Evolutionary conservation across 2,329 filamentous ascomycete species (phyloP), one percentile per base, ranked within the genome.

Genomic region (Talaromyces amestolkiae): DNA sequence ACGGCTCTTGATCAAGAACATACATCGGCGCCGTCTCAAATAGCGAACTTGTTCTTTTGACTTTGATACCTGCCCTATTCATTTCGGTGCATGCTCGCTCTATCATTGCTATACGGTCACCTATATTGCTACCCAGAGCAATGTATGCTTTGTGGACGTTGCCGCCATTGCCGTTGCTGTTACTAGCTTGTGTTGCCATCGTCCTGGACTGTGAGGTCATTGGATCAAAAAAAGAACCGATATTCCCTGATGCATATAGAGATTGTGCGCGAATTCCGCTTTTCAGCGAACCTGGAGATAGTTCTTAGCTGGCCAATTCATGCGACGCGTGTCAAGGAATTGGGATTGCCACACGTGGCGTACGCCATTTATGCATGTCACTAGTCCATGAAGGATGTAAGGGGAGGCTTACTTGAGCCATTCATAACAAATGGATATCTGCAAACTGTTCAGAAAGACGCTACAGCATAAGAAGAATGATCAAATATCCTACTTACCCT

Each of bases 1-100:
- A 99, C 35, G 87, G 86, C 68, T 89, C 88, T 77, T 99, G 95
- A 68, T 97, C 90, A 68, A 91, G 81, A 69, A 97, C 91, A 78
- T 99, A 99, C 95, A 99, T 99, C 24, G 95, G 92, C 71, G 92
- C 88, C 3, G 94, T 99, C 80, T 98, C 93, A 86, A 95, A 99
- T 3, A 99, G 82, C 67, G 88, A 90, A 76, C 94, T 98, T 0
- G 94, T 97, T 71, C 89, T 85, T 72, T 87, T 84, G 45, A 99
- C 85, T 62, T 80, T 86, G 74, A 98, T 92, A 39, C 87, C 88
- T 24, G 86, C 83, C 53, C 83, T 81, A 68, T 91, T 87, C 87
- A 99, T 92, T 74, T 90, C 86, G 53, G 82, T 83, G 75, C 93
- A 93, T 0, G 95, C 94, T 72, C 85, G 83, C 77, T 97, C 93